phyloP scores from a whole-genome alignment of 2,329 filamentous ascomycete genomes.

The Ceratocystis albifundus region DNA sequence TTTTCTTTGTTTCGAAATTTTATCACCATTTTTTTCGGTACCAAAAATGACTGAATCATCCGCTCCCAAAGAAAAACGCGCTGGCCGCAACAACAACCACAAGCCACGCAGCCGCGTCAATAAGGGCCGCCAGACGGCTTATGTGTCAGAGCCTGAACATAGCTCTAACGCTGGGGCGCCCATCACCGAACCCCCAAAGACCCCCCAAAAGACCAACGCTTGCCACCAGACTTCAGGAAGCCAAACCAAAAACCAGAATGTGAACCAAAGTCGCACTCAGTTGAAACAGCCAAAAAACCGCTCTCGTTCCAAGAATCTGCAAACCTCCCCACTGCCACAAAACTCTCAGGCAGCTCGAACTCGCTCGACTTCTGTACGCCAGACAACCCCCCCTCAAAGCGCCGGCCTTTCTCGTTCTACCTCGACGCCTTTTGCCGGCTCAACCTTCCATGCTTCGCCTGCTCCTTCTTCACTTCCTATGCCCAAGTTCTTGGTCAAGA shows the following conservation, averaged over 20 bases:
- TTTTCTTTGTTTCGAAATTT: background rate
- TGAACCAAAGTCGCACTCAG: constrained; percentile 21
- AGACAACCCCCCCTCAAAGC: constrained; percentile 21
- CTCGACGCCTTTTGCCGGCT: constrained; percentile 66
- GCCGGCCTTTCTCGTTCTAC: constrained; percentile 17
- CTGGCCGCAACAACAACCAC: constrained; percentile 34
- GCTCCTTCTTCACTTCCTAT: constrained; percentile 82
- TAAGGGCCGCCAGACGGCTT: constrained; percentile 38
- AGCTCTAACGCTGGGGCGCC: constrained; percentile 21
- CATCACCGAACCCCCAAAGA: constrained; percentile 31
- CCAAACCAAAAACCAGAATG: constrained; percentile 25
- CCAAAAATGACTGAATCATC: background rate
- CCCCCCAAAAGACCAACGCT: constrained; percentile 36
- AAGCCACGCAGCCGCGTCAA: constrained; percentile 28
- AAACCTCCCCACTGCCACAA: constrained; percentile 35
- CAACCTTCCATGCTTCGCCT: constrained; percentile 89
- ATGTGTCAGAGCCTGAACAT: constrained; percentile 48
- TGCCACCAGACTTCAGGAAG: constrained; percentile 30
- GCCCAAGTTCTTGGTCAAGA: constrained; percentile 69
- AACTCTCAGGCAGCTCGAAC: constrained; percentile 35
- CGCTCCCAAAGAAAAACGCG: constrained; percentile 27
- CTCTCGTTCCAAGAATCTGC: constrained; percentile 24
- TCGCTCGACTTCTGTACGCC: constrained; percentile 17
- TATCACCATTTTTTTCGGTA: background rate
- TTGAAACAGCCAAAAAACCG: constrained; percentile 26